Evolutionary conservation across 306 rosid genomes (phyloP).

Genomic region (Glycine tomentella): DNA sequence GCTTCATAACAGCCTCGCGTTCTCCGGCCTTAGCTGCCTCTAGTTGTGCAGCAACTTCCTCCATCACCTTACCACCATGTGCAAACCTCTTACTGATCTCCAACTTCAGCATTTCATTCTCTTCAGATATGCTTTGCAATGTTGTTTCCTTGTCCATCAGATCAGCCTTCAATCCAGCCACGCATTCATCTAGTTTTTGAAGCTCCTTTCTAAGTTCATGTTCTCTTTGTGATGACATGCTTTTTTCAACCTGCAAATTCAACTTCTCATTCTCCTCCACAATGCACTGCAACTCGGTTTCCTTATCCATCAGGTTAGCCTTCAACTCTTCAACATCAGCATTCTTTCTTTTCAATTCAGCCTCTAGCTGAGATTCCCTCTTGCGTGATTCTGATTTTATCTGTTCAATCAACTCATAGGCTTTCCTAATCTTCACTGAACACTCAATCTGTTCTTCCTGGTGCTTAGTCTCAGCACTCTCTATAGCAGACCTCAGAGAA

Average conservation of each 20-base stretch:
- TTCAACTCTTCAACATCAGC: slow-evolving; percentile 73
- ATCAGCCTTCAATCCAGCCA: slow-evolving; percentile 63
- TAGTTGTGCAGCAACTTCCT: slow-evolving; percentile 55
- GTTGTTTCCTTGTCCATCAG: slow-evolving; percentile 85
- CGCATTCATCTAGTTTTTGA: slow-evolving; percentile 57
- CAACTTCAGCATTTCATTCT: slow-evolving; percentile 71
- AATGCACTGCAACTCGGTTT: slow-evolving; percentile 80
- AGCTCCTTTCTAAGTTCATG: slow-evolving; percentile 60
- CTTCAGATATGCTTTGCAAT: slow-evolving; percentile 71
- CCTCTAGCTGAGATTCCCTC: slow-evolving; percentile 59
- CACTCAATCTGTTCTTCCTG: slow-evolving; percentile 78
- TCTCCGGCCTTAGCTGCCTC: slow-evolving; percentile 67
- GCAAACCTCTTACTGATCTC: slow-evolving; percentile 57
- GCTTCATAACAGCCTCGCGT: slow-evolving; percentile 69
- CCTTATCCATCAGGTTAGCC: slow-evolving; percentile 85
- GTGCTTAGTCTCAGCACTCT: slow-evolving; percentile 71
- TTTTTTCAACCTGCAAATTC: slow-evolving; percentile 61
- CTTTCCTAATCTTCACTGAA: slow-evolving; percentile 64
- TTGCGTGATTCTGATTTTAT: slow-evolving; percentile 60
- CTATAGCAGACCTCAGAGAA: slow-evolving; percentile 64
- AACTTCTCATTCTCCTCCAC: slow-evolving; percentile 83
- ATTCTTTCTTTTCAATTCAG: slow-evolving; percentile 59
- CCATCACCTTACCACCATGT: slow-evolving; percentile 49
- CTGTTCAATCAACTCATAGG: slow-evolving; percentile 71
- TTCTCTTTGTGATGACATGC: slow-evolving; percentile 58